phyloP scores from a whole-genome alignment of 2,329 filamentous ascomycete genomes.

The Aureobasidium mangrovei region DNA sequence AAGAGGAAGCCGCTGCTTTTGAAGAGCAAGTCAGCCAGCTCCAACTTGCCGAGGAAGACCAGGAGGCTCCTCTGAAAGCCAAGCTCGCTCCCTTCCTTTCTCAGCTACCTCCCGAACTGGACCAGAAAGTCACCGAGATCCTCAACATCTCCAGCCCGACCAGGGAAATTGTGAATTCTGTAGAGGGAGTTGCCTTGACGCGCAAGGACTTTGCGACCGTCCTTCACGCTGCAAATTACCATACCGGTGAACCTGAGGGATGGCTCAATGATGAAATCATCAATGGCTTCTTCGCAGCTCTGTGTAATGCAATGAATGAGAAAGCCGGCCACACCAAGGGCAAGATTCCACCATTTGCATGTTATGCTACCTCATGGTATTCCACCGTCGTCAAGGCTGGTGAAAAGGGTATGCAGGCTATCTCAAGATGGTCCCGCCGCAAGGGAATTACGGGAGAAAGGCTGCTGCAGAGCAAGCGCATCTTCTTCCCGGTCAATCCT shows the following conservation, averaged over 20 bases:
- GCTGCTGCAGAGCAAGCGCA: constrained; percentile 55
- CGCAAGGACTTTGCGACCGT: constrained; percentile 57
- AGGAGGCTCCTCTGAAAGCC: constrained; percentile 1
- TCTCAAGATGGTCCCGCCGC: constrained; percentile 49
- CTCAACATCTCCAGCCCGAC: background rate
- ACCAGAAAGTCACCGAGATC: constrained; percentile 5
- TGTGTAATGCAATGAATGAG: constrained; percentile 49
- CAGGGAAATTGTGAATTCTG: constrained; percentile 24
- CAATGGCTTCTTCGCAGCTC: constrained; percentile 54
- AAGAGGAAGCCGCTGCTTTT: constrained; percentile 1
- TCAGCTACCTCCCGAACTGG: background rate
- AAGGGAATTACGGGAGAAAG: constrained; percentile 51
- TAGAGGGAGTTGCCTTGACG: constrained; percentile 36
- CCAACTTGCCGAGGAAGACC: constrained; percentile 2
- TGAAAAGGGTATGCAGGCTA: constrained; percentile 37
- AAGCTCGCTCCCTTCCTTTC: constrained; percentile 3
- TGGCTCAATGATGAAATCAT: constrained; percentile 76
- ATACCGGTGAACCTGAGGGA: constrained; percentile 35
- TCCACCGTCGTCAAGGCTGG: constrained; percentile 39
- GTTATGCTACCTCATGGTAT: constrained; percentile 60
- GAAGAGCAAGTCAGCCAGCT: constrained; percentile 5
- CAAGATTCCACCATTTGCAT: constrained; percentile 47
- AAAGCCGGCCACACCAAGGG: constrained; percentile 45
- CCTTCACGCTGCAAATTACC: constrained; percentile 26
- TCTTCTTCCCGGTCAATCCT: constrained; percentile 58